Base-by-base conservation (phyloP, 2,329 filamentous ascomycete genomes). In the Penicillium vulpinum region DNA sequence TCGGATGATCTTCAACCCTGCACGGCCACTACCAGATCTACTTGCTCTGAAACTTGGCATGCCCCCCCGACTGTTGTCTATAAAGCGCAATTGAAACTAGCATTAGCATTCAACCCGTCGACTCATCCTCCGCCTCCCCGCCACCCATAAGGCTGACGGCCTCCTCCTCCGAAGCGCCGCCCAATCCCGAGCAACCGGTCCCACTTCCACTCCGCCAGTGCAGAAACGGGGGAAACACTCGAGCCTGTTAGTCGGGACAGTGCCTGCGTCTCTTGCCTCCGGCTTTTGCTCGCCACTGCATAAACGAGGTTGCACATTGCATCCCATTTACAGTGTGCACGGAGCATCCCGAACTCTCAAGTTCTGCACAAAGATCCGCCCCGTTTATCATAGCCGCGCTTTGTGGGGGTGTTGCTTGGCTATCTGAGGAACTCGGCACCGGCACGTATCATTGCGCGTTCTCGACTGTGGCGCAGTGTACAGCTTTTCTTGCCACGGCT, bases 381-480 rank as follows among this genome's bases (percentile, higher is more conserved):
- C 29, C 31, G 50, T 36, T 52, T 21, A 51, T 51, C 28, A 6
- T 18, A 51, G 47, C 35, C 33, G 50, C 35, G 28, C 18, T 39
- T 29, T 54, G 51, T 54, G 51, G 51, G 26, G 51, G 48, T n/a
- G n/a, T 33, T 47, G 35, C 49, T 45, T 45, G 38, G 39, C 52
- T 38, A 33, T 55, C 46, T 15, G 38, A 28, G 18, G 51, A 41
- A 21, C 29, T n/a, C 43, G 10, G 33, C 40, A 45, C 21, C 43
- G 10, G 33, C 40, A 45, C 41, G 10, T n/a, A 24, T n/a, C n/a
- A n/a, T 46, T 46, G 48, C 54, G 53, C 53, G 54, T 31, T 41
- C 26, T 51, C 16, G 11, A 43, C 68, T 70, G 66, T 62, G 63
- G 49, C 67, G 69, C 54, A 60, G 67, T 31, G 64, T 65, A 47